Base-by-base conservation (phyloP, 257 asterid genomes). In the Fraxinus americana region DNA sequence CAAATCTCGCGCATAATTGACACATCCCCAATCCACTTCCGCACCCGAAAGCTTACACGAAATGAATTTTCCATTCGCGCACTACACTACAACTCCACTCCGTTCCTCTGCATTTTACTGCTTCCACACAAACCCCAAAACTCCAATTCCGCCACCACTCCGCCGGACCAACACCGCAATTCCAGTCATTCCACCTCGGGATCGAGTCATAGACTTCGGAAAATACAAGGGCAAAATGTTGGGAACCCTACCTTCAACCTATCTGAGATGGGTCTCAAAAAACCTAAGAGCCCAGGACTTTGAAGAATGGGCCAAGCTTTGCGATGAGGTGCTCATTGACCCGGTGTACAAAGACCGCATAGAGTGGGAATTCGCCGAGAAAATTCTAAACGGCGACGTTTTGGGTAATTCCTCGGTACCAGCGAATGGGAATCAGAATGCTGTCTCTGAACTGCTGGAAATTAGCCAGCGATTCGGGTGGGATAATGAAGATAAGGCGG, bases 291-390 rank as follows among this genome's bases (percentile, higher is more conserved):
- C 96, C 0, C 90, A 94, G 0, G 96, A 92, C 52, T 87, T 81
- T 78, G 91, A 84, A 52, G 93, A 88, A 77, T 94, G 98, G 98
- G 97, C 97, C 19, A 84, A 81, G 71, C 85, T 89, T 11, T 92
- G 97, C 12, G 98, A 94, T 75, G 85, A 88, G 43, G 97, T 94
- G 35, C 90, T 94, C 13, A 71, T 25, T 11, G 98, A 94, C 86
- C 90, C 96, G 7, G 80, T 91, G 5, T 92, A 94, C 86, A 79
- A 76, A 11, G 97, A 94, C 86, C 82, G 96, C n/a, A 78, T 94
- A 25, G 98, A 92, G 74, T 94, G 98, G 97, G 98, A 94, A 79
- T 79, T 81, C 32, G 98, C 97, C 10, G 89, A 92, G 84, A 87
- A 80, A 32, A 71, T 91, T n/a, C 89, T 94, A 0, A 87, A 70